Evolutionary conservation across 164 flowering plant genomes (phyloP), one percentile per base, ranked within the genome.

Genomic region (Vitis vinifera): DNA sequence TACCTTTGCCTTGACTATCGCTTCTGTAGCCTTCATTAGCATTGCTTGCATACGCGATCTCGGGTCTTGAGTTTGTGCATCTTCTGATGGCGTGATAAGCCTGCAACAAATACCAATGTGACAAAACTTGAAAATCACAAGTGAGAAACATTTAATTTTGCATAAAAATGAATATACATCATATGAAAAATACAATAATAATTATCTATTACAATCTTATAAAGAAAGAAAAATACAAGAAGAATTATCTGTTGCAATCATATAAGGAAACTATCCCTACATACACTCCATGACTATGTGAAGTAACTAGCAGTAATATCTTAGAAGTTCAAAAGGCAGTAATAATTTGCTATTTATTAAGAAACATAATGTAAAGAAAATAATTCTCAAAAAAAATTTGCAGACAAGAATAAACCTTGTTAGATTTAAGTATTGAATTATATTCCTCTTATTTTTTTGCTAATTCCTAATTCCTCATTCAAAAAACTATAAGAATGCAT

Each of bases 1-100:
- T 65, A 92, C 97, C 97, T 90, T 92, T 70, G 95, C 89, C 79
- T 84, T 87, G 48, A 71, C 71, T 51, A 84, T 37, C 48, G 84
- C 57, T 14, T 81, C 79, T 47, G 77, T 67, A 13, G 80, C 77
- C 77, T 82, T 89, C 29, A 65, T 48, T 50, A 72, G 11, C 70
- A 84, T 51, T 47, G 74, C 81, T 74, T 82, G 86, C 53, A 68
- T 30, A 61, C 81, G 69, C 53, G 92, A 79, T 67, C 75, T 81
- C 47, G 76, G 17, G 16, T 86, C 90, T 68, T 76, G 81, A 57
- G 59, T 65, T 68, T 86, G 86, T 48, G 74, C 57, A 19, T 82
- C 90, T 69, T 82, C 88, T 48, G 78, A 73, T 67, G 86, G 72
- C 27, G 68, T 55, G 61, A 76, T 74, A 70, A 75, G 69, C 85